A percentile compares a stretch with the other conserved stretches of the same genome.
Evolutionary conservation across 805 yeast genomes (phyloP).

Genomic region (Candida jianshihensis): DNA sequence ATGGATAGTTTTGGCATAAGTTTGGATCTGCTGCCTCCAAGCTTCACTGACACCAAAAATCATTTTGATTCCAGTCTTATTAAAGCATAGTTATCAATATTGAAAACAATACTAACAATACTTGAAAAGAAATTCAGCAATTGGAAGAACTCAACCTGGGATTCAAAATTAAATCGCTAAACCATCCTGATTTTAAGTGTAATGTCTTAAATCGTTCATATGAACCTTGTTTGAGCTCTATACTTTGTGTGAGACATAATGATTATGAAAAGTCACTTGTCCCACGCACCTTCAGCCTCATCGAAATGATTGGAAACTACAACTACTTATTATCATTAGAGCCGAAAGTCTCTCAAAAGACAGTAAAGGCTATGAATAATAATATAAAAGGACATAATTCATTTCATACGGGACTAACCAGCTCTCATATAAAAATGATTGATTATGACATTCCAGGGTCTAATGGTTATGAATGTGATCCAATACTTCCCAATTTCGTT

Average conservation of each 20-base stretch:
- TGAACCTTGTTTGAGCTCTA: conserved; percentile 12
- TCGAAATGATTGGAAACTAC: conserved; percentile 11
- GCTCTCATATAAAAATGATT: neutral
- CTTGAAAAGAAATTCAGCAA: too few species aligned
- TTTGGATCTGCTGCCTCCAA: too few species aligned
- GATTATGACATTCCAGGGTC: too few species aligned
- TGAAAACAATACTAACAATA: too few species aligned
- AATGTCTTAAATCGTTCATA: conserved; percentile 6
- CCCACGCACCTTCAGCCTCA: conserved; percentile 8
- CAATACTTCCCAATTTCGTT: too few species aligned
- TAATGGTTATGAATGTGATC: too few species aligned
- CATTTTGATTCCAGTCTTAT: too few species aligned
- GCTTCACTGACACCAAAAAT: too few species aligned
- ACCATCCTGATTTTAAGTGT: conserved; percentile 18
- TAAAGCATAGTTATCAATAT: too few species aligned
- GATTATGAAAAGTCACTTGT: conserved; percentile 7
- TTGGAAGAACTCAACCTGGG: too few species aligned
- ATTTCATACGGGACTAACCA: conserved; percentile 1
- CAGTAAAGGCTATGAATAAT: conserved; percentile 15
- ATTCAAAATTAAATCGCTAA: conserved; percentile 9
- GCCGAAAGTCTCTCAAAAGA: neutral
- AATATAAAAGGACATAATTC: conserved; percentile 14
- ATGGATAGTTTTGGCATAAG: too few species aligned
- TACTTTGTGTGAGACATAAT: conserved; percentile 11
- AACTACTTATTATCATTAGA: conserved; percentile 26